Evolutionary conservation across 306 rosid species (phyloP), one percentile per base, ranked within the genome.

Genomic region (Gillenia trifoliata): DNA sequence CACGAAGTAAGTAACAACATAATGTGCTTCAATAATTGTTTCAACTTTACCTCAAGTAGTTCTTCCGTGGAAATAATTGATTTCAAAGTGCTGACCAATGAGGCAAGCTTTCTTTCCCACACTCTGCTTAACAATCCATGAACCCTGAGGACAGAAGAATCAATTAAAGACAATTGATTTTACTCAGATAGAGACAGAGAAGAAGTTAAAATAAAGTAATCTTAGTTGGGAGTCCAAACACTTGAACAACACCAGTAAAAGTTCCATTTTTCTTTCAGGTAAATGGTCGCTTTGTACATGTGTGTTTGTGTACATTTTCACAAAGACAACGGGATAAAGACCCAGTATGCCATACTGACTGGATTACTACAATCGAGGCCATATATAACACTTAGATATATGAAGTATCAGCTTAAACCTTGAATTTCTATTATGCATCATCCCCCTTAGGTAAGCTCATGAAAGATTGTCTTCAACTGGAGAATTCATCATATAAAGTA

Each of bases 51-150:
- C 98, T 93, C 49, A 93, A 62, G 83, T 89, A 93, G 87, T 93
- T 93, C 81, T 85, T 87, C 96, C 95, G 23, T 89, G 91, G 64
- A 82, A 52, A 73, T 93, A 89, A 76, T 66, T 78, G 36, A 83
- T 50, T 79, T 93, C 95, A n/a, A 43, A 93, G 83, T 0, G 96
- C 87, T 93, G 96, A 15, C 95, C 98, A 3, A 93, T 57, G 63
- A 93, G 85, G 78, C 96, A 93, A 15, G 98, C 94, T 79, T 90
- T 93, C 84, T 87, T 93, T 71, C 98, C 98, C 75, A 93, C 98
- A 75, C 98, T 93, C 74, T 90, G 98, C 77, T 93, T 93, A 5
- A 93, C 98, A 71, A 93, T 90, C 98, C 98, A 93, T 38, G 96
- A 89, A 86, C 98, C 98, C 98, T 93, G 80, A 64, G 54, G 75